These are phyloP conservation scores for Alternaria burnsii DNA, from an alignment of 2,329 filamentous ascomycete species.

Conservation along the genomic window DNA sequence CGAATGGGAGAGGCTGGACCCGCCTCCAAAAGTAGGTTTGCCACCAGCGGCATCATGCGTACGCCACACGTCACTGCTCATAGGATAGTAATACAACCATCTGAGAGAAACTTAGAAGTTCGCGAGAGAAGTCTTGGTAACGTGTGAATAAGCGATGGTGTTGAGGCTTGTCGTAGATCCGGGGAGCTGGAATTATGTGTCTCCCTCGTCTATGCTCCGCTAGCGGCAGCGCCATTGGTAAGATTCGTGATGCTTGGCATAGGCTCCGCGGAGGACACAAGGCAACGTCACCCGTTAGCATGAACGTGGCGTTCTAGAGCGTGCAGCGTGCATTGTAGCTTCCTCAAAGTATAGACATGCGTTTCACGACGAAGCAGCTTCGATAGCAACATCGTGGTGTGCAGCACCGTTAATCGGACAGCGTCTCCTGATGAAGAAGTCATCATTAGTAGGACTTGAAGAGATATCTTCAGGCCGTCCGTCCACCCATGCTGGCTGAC, in stretches of 20 bases:
- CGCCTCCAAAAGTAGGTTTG: slow-evolving; percentile 21
- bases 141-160: slow-evolving; percentile 9
- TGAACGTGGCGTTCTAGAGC: background rate
- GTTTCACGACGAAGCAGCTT: background rate
- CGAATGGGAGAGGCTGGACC: slow-evolving; percentile 35
- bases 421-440: background rate
- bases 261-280: slow-evolving; percentile 13
- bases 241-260: slow-evolving; percentile 19
- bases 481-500: background rate
- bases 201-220: slow-evolving; percentile 10
- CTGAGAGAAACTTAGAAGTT: background rate
- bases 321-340: background rate
- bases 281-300: slow-evolving; percentile 11
- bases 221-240: slow-evolving; percentile 19
- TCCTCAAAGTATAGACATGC: too few species aligned
- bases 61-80: slow-evolving; percentile 28
- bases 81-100: slow-evolving; percentile 3
- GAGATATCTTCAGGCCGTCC: background rate
- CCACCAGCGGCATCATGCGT: slow-evolving; percentile 16
- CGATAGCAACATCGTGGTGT: background rate
- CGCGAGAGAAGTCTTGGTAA: background rate
- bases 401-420: background rate
- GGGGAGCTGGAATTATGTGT: slow-evolving; percentile 12
- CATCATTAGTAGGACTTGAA: background rate
- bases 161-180: slow-evolving; percentile 19